Base-by-base conservation (phyloP, 1,284 basidiomycete genomes). In the Ganoderma lingzhi region DNA sequence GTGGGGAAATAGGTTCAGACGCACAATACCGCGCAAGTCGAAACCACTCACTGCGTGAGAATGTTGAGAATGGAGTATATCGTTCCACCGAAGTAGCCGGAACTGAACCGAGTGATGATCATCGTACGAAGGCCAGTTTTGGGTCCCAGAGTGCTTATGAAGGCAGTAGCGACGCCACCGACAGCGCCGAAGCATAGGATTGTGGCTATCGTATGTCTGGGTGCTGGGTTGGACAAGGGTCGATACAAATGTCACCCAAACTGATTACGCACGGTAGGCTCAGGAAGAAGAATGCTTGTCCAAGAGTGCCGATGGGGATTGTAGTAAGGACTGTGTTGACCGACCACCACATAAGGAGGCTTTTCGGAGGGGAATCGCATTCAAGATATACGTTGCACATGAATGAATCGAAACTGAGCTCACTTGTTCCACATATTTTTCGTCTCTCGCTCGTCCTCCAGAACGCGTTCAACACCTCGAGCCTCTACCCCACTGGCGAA, bases 41-140 rank as follows among this genome's bases (percentile, higher is more conserved):
- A 17, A 56, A 55, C 39, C 6, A 75, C 81, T 65, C 73, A 88
- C 83, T 87, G 86, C 2, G 85, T 87, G 42, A 89, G 76, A 71
- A 90, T 87, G 74, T 89, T 90, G 9, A 91, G 76, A 62, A 91
- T 73, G 10, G 88, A 86, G 74, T 88, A 88, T 65, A 91, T 81
- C 10, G 82, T 83, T 0, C 86, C 84, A 14, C 88, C 88, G 48
- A 86, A 74, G 73, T 87, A 90, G 5, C 88, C 90, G 3, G 87
- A 87, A 66, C 85, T 85, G 73, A 84, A 90, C 1, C 88, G 82
- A 4, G 83, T 79, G 68, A 87, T 86, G 65, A 86, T 76, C 87
- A 92, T 91, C 0, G 89, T 90, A 6, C 90, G 83, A 62, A 92
- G 77, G 8, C 90, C 90, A 0, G 87, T 86, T 71, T 82, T 79